Evolutionary conservation across 164 flowering plant species (phyloP).

Genomic region (Macadamia tetraphylla): DNA sequence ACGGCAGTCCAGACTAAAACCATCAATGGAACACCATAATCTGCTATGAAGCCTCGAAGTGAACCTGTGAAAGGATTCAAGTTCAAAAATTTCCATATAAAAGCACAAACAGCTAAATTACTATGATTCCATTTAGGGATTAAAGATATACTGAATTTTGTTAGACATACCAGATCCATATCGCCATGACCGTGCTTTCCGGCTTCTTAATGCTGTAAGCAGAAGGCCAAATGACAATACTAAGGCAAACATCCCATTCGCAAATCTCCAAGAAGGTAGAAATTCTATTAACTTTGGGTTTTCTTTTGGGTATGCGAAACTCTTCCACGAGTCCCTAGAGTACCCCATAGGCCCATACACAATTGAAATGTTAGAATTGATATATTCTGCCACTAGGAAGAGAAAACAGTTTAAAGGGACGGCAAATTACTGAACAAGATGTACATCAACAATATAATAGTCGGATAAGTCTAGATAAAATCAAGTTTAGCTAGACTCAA

Average conservation of each 20-base stretch:
- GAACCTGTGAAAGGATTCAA: slow-evolving; percentile 47
- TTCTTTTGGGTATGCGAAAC: slow-evolving; percentile 68
- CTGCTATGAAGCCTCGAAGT: slow-evolving; percentile 86
- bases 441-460: neutral
- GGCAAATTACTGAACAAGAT: neutral
- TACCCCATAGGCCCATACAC: neutral
- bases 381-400: neutral
- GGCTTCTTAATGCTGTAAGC: slow-evolving; percentile 70
- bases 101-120: neutral
- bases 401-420: neutral
- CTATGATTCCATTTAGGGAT: neutral
- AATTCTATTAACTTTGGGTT: slow-evolving; percentile 39
- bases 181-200: slow-evolving; percentile 97
- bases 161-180: slow-evolving; percentile 67
- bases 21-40: slow-evolving; percentile 98
- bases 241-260: slow-evolving; percentile 96
- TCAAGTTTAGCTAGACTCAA: neutral
- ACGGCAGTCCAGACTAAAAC: slow-evolving; percentile 87
- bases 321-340: slow-evolving; percentile 83
- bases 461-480: neutral
- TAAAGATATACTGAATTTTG: neutral
- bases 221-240: slow-evolving; percentile 94
- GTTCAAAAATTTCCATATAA: neutral
- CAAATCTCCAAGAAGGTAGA: slow-evolving; percentile 87
- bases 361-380: neutral